Base-by-base conservation (phyloP, 2,329 filamentous ascomycete species). In the Colletotrichum scovillei region DNA sequence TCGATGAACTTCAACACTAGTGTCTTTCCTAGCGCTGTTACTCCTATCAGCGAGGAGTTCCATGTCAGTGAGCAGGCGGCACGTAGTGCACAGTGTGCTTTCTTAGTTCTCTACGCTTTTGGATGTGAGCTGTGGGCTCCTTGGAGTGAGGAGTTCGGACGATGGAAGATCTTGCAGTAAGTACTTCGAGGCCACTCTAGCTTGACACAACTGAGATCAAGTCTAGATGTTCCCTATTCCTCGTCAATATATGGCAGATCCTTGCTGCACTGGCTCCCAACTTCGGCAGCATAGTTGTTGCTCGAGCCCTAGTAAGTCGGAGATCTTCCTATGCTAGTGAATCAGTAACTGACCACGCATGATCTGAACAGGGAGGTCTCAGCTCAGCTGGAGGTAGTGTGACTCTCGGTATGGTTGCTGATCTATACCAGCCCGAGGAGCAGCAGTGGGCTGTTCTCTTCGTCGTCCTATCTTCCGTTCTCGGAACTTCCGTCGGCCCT, bases 381-480 rank as follows among this genome's bases (percentile, higher is more conserved):
- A 91, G 88, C 5, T 91, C 90, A 2, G 90, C 90, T 5, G 91
- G 91, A 66, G 91, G 91, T 5, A 90, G 89, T 5, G 90, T 92
- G 32, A 92, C 91, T 0, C 81, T 92, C 2, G 91, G 90, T 8
- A 90, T 92, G 82, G 87, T 92, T 2, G 90, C 91, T 2, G 91
- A 92, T 75, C 87, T 92, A 85, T 92, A 87, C 80, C 82, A 87
- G 63, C 82, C 88, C 0, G 87, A 88, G 56, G 82, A 88, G 7
- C 90, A 91, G 74, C 88, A 91, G 76, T 88, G 86, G 75, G 88
- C 90, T 1, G 85, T 92, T 9, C 89, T 89, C 0, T 92, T 88
- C 75, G 88, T 92, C 75, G 88, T 91, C 5, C 79, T 89, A 26
- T 88, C 88, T 1, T 90, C 88, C 1, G 88, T 90, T 7, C 85